phyloP scores from a whole-genome alignment of 73 alveolate species.

The Paramecium biaurelia region DNA sequence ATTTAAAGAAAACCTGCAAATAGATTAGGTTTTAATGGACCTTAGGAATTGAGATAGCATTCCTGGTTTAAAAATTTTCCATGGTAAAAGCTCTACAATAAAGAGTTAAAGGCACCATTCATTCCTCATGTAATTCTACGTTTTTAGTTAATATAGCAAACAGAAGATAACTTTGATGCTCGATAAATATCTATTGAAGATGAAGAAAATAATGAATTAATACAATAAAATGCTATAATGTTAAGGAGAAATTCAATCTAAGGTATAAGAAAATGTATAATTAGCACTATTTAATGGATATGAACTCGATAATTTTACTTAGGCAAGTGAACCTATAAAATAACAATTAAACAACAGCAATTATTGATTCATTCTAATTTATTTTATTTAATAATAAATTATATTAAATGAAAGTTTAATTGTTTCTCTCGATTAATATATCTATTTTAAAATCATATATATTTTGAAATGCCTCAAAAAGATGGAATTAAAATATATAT shows the following conservation, averaged over 20 bases:
- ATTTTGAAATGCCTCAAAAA: not conserved
- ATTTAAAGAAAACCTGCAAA: constrained; percentile 75
- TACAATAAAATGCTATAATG: not conserved
- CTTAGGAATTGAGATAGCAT: constrained; percentile 93
- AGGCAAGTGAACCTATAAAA: constrained; percentile 9
- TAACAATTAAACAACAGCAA: not conserved
- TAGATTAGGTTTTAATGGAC: constrained; percentile 95
- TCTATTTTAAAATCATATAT: no score
- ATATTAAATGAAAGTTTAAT: not conserved
- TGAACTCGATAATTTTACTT: constrained; percentile 3
- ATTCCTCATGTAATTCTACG: constrained; percentile 66
- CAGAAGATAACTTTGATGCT: constrained; percentile 69
- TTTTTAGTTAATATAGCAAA: not conserved
- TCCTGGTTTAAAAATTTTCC: constrained; percentile 94
- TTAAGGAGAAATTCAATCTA: constrained; percentile 66
- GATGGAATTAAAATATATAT: not conserved
- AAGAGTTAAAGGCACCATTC: constrained; percentile 86
- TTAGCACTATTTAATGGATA: not conserved
- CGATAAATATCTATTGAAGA: constrained; percentile 62
- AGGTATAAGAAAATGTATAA: not conserved
- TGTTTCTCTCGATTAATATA: not conserved
- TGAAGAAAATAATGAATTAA: constrained; percentile 53
- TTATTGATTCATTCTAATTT: not conserved
- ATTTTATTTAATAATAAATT: not conserved
- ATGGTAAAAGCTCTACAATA: constrained; percentile 84